phyloP scores from a whole-genome alignment of 148 eudicot genomes.

The Oxyria digyna region DNA sequence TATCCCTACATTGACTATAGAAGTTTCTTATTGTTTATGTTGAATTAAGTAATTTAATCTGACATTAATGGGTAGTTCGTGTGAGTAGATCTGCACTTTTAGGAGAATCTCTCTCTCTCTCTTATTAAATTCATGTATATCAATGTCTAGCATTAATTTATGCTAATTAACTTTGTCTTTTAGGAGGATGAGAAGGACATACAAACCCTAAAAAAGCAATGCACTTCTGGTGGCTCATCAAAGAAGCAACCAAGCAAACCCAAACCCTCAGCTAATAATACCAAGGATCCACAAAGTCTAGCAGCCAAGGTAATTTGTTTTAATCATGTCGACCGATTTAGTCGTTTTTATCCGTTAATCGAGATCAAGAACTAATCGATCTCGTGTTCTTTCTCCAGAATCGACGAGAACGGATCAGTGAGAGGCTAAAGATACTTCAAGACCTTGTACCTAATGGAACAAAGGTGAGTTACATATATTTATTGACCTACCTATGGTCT shows the following conservation, averaged over 20 bases:
- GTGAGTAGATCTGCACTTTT: slow-evolving; percentile 9
- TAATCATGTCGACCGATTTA: slow-evolving; percentile 3
- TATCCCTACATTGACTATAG: background rate
- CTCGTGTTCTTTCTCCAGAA: slow-evolving; percentile 29
- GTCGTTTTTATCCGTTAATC: background rate
- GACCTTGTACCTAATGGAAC: slow-evolving; percentile 97
- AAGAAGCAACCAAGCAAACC: slow-evolving; percentile 31
- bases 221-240: slow-evolving; percentile 27
- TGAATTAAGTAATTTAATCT: slow-evolving; percentile 2
- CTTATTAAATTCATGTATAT: slow-evolving; percentile 3
- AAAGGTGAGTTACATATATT: slow-evolving; percentile 30
- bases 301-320: slow-evolving; percentile 73
- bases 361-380: background rate
- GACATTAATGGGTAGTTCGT: slow-evolving; percentile 10
- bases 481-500: background rate
- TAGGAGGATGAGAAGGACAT: slow-evolving; percentile 36
- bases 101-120: background rate
- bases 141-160: slow-evolving; percentile 4
- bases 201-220: slow-evolving; percentile 66
- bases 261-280: slow-evolving; percentile 14
- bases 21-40: background rate
- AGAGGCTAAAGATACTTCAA: slow-evolving; percentile 78
- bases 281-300: slow-evolving; percentile 79
- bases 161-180: background rate
- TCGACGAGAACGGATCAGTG: slow-evolving; percentile 91